Evolutionary conservation across 192 early-diverging fungal species (phyloP).

Genomic region (Umbelopsis isabellina): DNA sequence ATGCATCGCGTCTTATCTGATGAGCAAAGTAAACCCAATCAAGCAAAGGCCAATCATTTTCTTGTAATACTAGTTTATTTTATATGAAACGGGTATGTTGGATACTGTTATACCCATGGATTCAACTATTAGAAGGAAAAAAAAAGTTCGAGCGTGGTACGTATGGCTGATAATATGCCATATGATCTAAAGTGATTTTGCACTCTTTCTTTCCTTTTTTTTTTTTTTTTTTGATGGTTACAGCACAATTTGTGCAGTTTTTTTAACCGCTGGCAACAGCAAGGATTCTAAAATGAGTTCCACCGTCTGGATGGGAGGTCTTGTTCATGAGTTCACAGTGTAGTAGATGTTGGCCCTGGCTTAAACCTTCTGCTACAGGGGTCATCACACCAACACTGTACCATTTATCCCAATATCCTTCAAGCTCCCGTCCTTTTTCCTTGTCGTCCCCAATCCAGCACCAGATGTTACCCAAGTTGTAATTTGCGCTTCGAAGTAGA

Average conservation of each 20-base stretch:
- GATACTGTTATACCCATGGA: no score
- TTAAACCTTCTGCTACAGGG: slow-evolving; percentile 19
- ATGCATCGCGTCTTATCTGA: no score
- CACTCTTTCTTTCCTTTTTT: no score
- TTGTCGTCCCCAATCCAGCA: slow-evolving; percentile 26
- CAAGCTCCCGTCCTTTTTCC: slow-evolving; percentile 7
- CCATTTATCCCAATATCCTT: slow-evolving; percentile 22
- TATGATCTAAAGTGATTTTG: no score
- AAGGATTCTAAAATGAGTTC: slow-evolving; percentile 26
- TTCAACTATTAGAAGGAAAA: no score
- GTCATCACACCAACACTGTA: slow-evolving; percentile 23
- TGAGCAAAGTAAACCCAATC: no score
- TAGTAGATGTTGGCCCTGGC: slow-evolving; percentile 15
- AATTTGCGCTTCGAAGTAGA: slow-evolving; percentile 4
- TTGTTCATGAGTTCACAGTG: slow-evolving; percentile 26
- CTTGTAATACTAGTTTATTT: no score
- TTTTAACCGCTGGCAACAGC: slow-evolving; percentile 23
- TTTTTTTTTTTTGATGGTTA: background rate
- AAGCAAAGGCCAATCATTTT: no score
- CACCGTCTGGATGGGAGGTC: slow-evolving; percentile 18
- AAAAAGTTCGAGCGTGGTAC: no score
- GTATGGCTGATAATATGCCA: no score
- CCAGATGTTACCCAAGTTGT: slow-evolving; percentile 25
- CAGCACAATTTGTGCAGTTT: background rate
- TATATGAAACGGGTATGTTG: no score